Base-by-base conservation (phyloP, 306 rosid genomes). In the Medicago lupulina region DNA sequence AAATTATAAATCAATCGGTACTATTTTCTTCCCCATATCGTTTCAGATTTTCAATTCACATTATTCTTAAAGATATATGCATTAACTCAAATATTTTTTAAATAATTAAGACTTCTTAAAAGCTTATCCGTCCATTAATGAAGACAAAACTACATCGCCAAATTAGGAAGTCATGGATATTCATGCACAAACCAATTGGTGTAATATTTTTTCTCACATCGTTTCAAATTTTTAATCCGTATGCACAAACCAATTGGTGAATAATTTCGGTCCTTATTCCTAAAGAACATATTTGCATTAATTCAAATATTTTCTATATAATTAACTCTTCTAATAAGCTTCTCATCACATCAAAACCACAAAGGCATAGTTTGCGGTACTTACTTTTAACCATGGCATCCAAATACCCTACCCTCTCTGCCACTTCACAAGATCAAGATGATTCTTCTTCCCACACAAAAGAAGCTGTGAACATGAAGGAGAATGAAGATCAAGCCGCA, bases 321-420 rank as follows among this genome's bases (percentile, higher is more conserved):
- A 41, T 1, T 41, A 41, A 8, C 47, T 4, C 47, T 41, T 41
- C 11, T 41, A 2, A 41, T 41, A 41, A 41, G 11, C 46, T 40
- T 40, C 46, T 40, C 9, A 6, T 40, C 7, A 7, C 12, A 40
- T 40, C 11, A 34, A 34, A 34, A 34, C 38, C 38, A 31, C 7
- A 34, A 3, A 28, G 38, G 7, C 38, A 34, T 34, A 34, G 38
- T 34, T 34, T 34, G 7, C 38, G 38, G 1, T 34, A 34, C 38
- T 34, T 51, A 51, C 6, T 51, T n/a, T 51, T 23, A 16, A 16
- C 21, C 23, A 51, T 51, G n/a, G 14, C 36, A 57, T 78, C 85
- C 13, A 23, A 23, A 23, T 23, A 1, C 60, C 84, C 93, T 1
- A 64, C 81, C 77, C 78, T 86, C 80, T 84, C 93, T 1, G 85